Percentiles rank a stretch among this genome's conserved stretches.
Evolutionary conservation across 2,329 filamentous ascomycete species (phyloP).

Genomic region (Fusarium redolens): DNA sequence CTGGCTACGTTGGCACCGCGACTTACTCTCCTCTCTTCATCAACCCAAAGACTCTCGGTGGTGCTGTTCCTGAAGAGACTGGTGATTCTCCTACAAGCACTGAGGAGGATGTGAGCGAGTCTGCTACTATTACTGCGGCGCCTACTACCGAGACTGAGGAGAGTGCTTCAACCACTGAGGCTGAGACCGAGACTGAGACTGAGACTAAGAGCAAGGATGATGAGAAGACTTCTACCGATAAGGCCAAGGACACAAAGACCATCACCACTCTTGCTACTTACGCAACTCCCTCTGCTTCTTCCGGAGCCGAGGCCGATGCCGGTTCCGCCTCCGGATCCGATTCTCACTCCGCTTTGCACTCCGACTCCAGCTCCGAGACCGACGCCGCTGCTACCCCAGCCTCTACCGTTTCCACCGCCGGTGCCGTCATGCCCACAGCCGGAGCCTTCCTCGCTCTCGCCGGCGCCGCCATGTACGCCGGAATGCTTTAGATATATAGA

Average conservation of each 20-base stretch:
- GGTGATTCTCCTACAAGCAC: background rate
- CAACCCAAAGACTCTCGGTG: conserved; percentile 45
- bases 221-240: conserved; percentile 1
- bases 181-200: conserved; percentile 1
- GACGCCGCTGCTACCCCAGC: conserved; percentile 30
- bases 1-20: conserved; percentile 64
- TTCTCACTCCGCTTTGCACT: conserved; percentile 9
- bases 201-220: conserved; percentile 8
- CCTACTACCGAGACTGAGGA: conserved; percentile 24
- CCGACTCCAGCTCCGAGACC: conserved; percentile 31
- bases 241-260: conserved; percentile 21
- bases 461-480: conserved; percentile 46
- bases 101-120: conserved; percentile 4
- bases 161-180: conserved; percentile 6
- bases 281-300: conserved; percentile 19
- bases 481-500: conserved; percentile 38
- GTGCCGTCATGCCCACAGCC: conserved; percentile 42
- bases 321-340: conserved; percentile 18
- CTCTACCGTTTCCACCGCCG: conserved; percentile 35
- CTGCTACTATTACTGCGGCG: conserved; percentile 35
- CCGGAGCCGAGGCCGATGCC: conserved; percentile 26
- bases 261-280: conserved; percentile 21
- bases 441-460: conserved; percentile 45
- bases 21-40: conserved; percentile 65
- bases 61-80: conserved; percentile 10